These are phyloP conservation scores for Farysia itapuensis DNA, from an alignment of 1,284 basidiomycete species.

Conservation along the genomic window DNA sequence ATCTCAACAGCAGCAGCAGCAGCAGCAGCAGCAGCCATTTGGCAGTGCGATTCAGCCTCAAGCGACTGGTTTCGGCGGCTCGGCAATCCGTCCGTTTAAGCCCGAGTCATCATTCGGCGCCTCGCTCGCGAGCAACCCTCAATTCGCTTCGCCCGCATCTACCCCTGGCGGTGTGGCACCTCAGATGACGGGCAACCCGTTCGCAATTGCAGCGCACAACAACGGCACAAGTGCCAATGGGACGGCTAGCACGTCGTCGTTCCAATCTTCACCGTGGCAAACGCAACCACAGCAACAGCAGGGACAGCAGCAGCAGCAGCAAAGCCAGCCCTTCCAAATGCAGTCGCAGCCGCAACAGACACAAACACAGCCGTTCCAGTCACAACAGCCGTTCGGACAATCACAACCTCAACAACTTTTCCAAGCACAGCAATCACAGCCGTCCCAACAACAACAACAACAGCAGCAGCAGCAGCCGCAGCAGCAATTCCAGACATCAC, in stretches of 20 bases:
- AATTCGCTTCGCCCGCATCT: background rate
- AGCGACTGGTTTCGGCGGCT: constrained; percentile 47
- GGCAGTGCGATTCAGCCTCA: constrained; percentile 39
- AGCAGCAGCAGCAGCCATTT: constrained; percentile 7
- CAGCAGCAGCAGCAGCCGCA: background rate
- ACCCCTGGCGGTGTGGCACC: constrained; percentile 3
- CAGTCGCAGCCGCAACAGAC: constrained; percentile 1
- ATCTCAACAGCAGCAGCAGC: background rate
- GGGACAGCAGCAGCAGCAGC: constrained; percentile 7
- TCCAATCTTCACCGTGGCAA: too few species aligned
- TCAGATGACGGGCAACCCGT: constrained; percentile 44
- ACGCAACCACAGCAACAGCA: background rate
- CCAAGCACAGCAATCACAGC: background rate
- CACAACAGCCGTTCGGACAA: background rate
- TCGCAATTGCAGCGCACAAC: constrained; percentile 21
- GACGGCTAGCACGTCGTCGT: too few species aligned
- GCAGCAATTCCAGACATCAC: background rate
- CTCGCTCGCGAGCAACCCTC: constrained; percentile 19
- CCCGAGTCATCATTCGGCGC: constrained; percentile 44
- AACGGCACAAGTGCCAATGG: too few species aligned
- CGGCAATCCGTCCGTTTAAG: constrained; percentile 35
- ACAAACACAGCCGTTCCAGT: background rate
- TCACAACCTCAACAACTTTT: background rate
- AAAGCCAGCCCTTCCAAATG: background rate
- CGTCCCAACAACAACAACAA: constrained; percentile 3